Evolutionary conservation across 129 eudicot genomes (phyloP).

Genomic region (Centaurea solstitialis): DNA sequence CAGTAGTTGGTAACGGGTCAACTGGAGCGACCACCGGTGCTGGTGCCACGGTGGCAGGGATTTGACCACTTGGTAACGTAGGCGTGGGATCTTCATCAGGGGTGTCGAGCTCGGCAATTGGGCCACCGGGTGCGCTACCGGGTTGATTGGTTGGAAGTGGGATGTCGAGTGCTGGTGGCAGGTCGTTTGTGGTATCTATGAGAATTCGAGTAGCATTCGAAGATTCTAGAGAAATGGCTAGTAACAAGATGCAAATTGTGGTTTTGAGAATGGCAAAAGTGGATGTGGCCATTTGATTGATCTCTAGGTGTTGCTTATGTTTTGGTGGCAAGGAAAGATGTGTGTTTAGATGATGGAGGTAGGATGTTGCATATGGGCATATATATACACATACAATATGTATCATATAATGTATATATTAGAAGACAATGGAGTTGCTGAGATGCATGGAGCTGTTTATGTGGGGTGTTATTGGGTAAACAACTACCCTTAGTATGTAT

Average conservation of each 20-base stretch:
- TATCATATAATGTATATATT: neutral
- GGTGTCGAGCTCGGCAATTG: constrained; percentile 31
- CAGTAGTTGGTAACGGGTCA: constrained; percentile 36
- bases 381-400: neutral
- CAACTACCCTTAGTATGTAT: constrained; percentile 24
- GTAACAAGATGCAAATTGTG: constrained; percentile 58
- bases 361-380: neutral
- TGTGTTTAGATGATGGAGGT: constrained; percentile 20
- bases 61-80: constrained; percentile 26
- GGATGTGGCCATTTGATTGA: constrained; percentile 27
- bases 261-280: constrained; percentile 37
- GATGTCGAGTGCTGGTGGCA: neutral
- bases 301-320: neutral
- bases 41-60: constrained; percentile 36
- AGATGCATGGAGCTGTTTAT: constrained; percentile 37
- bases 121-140: constrained; percentile 31
- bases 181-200: constrained; percentile 28
- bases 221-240: constrained; percentile 46
- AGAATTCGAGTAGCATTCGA: constrained; percentile 63
- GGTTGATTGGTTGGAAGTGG: constrained; percentile 39
- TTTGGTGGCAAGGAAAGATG: constrained; percentile 11
- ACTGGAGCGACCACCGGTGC: constrained; percentile 36
- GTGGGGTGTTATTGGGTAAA: constrained; percentile 34
- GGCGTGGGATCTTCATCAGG: constrained; percentile 26
- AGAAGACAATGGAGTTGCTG: constrained; percentile 16